Evolutionary conservation across 345 rosid genomes (phyloP), one percentile per base, ranked within the genome.

Genomic region (Lepidium aucheri): DNA sequence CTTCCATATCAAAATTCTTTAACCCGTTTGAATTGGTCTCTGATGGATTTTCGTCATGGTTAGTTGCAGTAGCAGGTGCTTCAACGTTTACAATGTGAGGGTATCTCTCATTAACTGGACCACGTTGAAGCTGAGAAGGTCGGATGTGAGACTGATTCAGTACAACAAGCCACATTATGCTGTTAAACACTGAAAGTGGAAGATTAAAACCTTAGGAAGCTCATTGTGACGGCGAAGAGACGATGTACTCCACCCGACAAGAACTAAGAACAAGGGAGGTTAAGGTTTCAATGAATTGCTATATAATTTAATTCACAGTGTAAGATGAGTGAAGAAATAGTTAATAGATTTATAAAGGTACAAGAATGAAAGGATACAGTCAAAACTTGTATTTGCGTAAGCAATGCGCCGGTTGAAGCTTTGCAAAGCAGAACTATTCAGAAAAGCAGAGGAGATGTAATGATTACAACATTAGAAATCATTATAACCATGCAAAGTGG

Each of bases 181-280:
- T 17, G 33, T 47, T 47, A 13, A 51, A 35, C 55, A 64, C 10
- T 38, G 50, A 28, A 28, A 28, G 32, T 28, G 39, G 62, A 22
- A 26, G 24, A 14, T 24, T 28, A 28, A 28, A 39, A 30, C 96
- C 93, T 83, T 82, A 59, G 96, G 98, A 59, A 92, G 95, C 77
- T 89, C 85, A 44, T 40, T 65, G 46, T 41, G 68, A 44, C 53
- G 87, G 41, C 95, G 68, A 11, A 92, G 68, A 38, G 96, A 92
- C n/a, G 98, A 83, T 60, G 98, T 87, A 60, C 98, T 82, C 98
- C 98, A 89, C 28, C 98, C 98, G 5, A 89, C 98, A 46, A 92
- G 70, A 62, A 79, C 96, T 92, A 60, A 35, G 30, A 46, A 50
- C 54, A 65, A 66, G 41, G 36, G 17, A 59, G 12, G 88, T 92